Percentiles rank a stretch among this genome's conserved stretches.
Evolutionary conservation across 208 protist species (phyloP).

Genomic region (Trypanosoma scelopori): DNA sequence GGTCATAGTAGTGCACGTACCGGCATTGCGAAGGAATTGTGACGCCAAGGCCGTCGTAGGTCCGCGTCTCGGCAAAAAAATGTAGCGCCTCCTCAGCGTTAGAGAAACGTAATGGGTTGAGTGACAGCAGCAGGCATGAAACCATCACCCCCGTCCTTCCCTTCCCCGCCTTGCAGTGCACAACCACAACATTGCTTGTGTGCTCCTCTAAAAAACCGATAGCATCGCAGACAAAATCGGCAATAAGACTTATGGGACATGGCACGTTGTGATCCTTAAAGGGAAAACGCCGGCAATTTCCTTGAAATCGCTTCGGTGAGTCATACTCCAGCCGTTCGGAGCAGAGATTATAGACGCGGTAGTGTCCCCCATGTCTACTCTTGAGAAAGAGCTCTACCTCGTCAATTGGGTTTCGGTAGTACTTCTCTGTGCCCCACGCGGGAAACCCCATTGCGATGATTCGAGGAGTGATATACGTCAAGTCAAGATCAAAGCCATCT

Average conservation of each 20-base stretch:
- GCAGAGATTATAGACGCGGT: conserved; percentile 93
- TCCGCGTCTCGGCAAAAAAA: conserved; percentile 65
- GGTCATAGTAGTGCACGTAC: conserved; percentile 53
- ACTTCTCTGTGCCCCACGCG: conserved; percentile 76
- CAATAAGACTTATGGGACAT: conserved; percentile 76
- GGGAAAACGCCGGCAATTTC: conserved; percentile 65
- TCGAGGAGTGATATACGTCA: conserved; percentile 90
- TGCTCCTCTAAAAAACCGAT: conserved; percentile 55
- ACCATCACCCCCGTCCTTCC: conserved; percentile 96
- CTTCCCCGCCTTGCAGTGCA: conserved; percentile 98
- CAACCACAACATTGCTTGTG: conserved; percentile 75
- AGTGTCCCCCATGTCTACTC: conserved; percentile 82
- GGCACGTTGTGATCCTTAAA: conserved; percentile 97
- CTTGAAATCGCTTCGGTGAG: conserved; percentile 44
- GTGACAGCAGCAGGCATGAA: conserved; percentile 57
- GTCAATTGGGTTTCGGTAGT: conserved; percentile 93
- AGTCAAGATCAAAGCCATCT: conserved; percentile 91
- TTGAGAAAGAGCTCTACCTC: conserved; percentile 94
- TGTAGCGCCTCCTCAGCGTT: conserved; percentile 54
- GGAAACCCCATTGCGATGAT: conserved; percentile 95
- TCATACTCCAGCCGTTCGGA: conserved; percentile 84
- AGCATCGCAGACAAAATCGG: conserved; percentile 61
- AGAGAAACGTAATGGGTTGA: conserved; percentile 34
- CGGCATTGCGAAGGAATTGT: conserved; percentile 84
- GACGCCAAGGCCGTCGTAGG: conserved; percentile 67